Evolutionary conservation across 2,329 filamentous ascomycete genomes (phyloP), one percentile per base, ranked within the genome.

Genomic region (Didymella glomerata): DNA sequence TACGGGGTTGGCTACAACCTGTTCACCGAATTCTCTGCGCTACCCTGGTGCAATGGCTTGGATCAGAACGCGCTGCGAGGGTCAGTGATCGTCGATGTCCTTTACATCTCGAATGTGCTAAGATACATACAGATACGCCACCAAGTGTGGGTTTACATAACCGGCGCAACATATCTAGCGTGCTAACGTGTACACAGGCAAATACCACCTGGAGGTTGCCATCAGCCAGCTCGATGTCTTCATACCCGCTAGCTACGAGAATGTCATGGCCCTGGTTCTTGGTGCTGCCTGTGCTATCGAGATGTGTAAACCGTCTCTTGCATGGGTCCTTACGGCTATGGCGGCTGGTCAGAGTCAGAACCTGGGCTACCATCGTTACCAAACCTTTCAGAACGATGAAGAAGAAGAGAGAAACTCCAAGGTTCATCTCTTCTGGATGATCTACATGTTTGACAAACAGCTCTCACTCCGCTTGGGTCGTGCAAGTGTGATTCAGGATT

Each of bases 191-290:
- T 2, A n/a, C 8, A 5, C 14, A 60, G 57, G 81, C 61, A 77
- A 74, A 28, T 64, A 71, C 16, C 84, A 84, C 48, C 67, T 84
- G 18, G 80, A 83, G 60, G 75, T 71, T 28, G 69, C 69, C 8
- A 64, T 78, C 52, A 70, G 67, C 30, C 68, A 75, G 27, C 61
- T 78, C 7, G 69, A 75, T 38, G 63, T 76, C 1, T 73, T 74
- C 54, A 57, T 77, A 48, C 67, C 72, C 4, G 68, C 74, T 4
- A 75, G 60, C 20, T 71, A 71, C 48, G 76, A 78, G 47, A 78
- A 78, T 30, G 70, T 77, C 24, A 68, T 76, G 53, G 72, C 73
- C 16, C 61, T 78, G 4, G 44, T 75, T 4, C 54, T 78, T 18
- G 73, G 68, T 45, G 69, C 72, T 9, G 66, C 71, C 13, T 70